phyloP scores from a whole-genome alignment of 2,329 filamentous ascomycete genomes.

The Ophiosphaerella herpotricha region DNA sequence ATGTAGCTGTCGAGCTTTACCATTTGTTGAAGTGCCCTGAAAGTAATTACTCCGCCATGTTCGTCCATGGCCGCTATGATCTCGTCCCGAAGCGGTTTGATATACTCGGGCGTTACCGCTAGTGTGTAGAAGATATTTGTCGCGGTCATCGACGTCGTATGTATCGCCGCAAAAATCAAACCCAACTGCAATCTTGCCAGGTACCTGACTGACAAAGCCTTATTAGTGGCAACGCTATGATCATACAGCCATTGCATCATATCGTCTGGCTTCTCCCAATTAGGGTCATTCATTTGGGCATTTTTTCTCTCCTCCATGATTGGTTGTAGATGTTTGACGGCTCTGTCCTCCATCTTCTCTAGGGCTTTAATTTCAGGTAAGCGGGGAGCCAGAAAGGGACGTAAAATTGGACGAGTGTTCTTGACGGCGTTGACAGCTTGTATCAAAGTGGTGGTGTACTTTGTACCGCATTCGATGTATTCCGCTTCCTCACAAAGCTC shows the following conservation, averaged over 20 bases:
- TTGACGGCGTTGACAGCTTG: constrained; percentile 34
- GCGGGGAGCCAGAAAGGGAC: constrained; percentile 30
- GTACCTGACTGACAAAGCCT: background rate
- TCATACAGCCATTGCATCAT: constrained; percentile 47
- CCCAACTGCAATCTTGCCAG: constrained; percentile 25
- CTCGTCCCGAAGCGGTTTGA: constrained; percentile 51
- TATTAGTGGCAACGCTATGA: constrained; percentile 12
- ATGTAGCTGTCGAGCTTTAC: constrained; percentile 45
- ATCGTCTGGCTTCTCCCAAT: constrained; percentile 43
- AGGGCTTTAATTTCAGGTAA: constrained; percentile 30
- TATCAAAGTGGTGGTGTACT: constrained; percentile 42
- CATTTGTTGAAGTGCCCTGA: constrained; percentile 39
- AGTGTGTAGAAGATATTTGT: constrained; percentile 39
- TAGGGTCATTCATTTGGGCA: constrained; percentile 28
- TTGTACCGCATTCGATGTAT: constrained; percentile 34
- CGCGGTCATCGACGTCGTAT: constrained; percentile 34
- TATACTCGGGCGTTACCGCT: constrained; percentile 45
- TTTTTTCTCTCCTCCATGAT: constrained; percentile 30
- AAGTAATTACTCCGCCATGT: constrained; percentile 34
- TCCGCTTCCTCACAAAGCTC: constrained; percentile 34
- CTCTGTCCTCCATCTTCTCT: constrained; percentile 18
- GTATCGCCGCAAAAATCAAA: constrained; percentile 38
- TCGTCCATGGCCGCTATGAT: constrained; percentile 45
- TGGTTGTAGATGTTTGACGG: constrained; percentile 23
- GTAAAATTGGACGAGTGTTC: constrained; percentile 27